Conservation (phyloP, 2,329 filamentous ascomycete species). For the Thelonectria discophora region DNA sequence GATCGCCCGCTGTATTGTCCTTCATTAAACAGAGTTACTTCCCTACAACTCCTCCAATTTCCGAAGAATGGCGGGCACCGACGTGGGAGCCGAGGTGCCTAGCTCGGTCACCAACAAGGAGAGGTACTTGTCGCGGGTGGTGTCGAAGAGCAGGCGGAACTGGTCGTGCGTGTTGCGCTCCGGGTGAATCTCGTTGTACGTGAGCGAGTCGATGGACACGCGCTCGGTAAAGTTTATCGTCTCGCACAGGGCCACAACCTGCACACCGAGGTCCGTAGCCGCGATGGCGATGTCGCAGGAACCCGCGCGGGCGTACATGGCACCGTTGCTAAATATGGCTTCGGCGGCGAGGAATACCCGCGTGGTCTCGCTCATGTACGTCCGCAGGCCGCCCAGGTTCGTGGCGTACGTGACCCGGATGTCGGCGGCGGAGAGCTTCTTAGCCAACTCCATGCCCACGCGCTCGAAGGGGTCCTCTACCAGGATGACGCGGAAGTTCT, state of each 20-base stretch:
- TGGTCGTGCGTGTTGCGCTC: slow-evolving; percentile 68
- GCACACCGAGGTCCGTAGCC: slow-evolving; percentile 77
- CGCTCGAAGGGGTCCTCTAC: slow-evolving; percentile 74
- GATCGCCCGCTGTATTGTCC: slow-evolving; percentile 21
- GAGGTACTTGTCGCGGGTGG: slow-evolving; percentile 87
- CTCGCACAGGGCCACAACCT: slow-evolving; percentile 90
- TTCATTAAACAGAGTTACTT: background rate
- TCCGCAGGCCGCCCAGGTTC: slow-evolving; percentile 76
- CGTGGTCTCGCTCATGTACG: slow-evolving; percentile 72
- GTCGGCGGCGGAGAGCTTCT: slow-evolving; percentile 71
- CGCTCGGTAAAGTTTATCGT: slow-evolving; percentile 91
- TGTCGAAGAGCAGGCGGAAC: slow-evolving; percentile 84
- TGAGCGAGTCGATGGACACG: slow-evolving; percentile 90
- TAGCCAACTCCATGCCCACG: slow-evolving; percentile 68
- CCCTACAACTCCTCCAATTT: slow-evolving; percentile 64
- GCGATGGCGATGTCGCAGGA: slow-evolving; percentile 88
- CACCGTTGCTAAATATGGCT: slow-evolving; percentile 94
- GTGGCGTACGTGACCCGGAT: slow-evolving; percentile 84
- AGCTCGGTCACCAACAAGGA: slow-evolving; percentile 92
- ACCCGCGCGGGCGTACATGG: slow-evolving; percentile 86
- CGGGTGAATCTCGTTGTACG: slow-evolving; percentile 89
- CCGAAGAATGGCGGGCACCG: slow-evolving; percentile 73
- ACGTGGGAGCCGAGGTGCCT: slow-evolving; percentile 84
- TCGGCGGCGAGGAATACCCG: slow-evolving; percentile 90
- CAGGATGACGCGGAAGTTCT: slow-evolving; percentile 82